phyloP scores from a whole-genome alignment of 495 filamentous ascomycete genomes.

The Xylaria castorea region DNA sequence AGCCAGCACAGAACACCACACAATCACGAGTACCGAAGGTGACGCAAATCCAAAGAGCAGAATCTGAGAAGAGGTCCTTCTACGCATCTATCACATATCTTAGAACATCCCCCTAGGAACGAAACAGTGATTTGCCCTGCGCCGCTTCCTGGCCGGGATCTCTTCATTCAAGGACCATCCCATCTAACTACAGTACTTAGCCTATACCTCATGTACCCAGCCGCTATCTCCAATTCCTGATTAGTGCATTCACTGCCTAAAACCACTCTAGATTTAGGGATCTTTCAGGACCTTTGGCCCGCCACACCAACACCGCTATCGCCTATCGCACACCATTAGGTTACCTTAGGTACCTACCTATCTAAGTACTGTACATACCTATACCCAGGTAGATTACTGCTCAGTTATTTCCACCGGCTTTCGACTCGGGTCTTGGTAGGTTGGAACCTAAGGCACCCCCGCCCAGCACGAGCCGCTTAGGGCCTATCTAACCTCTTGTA shows the following conservation, averaged over 20 bases:
- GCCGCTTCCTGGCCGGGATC: neutral
- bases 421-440: neutral
- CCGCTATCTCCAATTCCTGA: neutral
- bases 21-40: neutral
- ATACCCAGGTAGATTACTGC: neutral
- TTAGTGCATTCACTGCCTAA: neutral
- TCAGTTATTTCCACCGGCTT: neutral
- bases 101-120: neutral
- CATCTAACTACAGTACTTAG: neutral
- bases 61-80: neutral
- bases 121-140: neutral
- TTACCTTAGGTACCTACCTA: neutral
- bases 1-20: constrained; percentile 1
- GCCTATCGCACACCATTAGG: neutral
- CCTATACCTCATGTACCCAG: neutral
- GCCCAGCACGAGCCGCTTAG: neutral
- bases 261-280: neutral
- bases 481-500: constrained; percentile 19
- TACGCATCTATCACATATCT: neutral
- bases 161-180: constrained; percentile 2
- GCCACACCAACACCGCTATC: neutral
- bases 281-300: neutral
- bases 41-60: neutral
- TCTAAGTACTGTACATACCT: too few relatives aligned
- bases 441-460: neutral